These are phyloP conservation scores for Tricholoma sp. DNA, from an alignment of 768 basidiomycete species.

Conservation along the genomic window DNA sequence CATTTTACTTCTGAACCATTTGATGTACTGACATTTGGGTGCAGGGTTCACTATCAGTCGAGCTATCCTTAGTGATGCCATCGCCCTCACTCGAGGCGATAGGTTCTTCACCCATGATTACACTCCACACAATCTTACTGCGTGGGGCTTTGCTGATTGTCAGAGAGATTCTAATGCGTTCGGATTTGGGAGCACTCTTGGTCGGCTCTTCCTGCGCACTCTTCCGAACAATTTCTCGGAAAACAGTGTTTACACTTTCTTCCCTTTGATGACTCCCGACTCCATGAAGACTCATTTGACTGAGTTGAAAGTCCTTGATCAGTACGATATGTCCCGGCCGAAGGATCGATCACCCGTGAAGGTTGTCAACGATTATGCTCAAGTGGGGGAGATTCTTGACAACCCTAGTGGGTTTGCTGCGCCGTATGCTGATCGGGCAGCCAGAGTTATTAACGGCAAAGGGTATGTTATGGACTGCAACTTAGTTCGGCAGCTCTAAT, in stretches of 20 bases:
- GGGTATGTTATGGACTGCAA: conserved; percentile 40
- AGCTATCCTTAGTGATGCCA: conserved; percentile 82
- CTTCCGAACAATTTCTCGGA: conserved; percentile 65
- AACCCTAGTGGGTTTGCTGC: conserved; percentile 38
- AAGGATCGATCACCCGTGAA: conserved; percentile 17
- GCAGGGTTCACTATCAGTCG: conserved; percentile 77
- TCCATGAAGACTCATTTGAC: conserved; percentile 57
- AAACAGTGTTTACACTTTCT: conserved; percentile 77
- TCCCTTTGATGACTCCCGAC: conserved; percentile 81
- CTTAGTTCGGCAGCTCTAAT: not conserved
- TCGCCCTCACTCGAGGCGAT: conserved; percentile 83
- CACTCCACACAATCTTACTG: conserved; percentile 74
- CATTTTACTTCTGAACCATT: not conserved
- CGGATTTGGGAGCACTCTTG: conserved; percentile 75
- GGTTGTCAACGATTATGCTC: conserved; percentile 41
- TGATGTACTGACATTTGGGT: not conserved
- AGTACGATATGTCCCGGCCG: conserved; percentile 57
- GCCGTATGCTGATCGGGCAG: conserved; percentile 46
- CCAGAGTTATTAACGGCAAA: conserved; percentile 48
- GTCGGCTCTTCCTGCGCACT: conserved; percentile 67
- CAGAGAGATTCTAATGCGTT: conserved; percentile 67
- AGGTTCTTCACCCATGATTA: conserved; percentile 78
- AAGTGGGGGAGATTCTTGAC: conserved; percentile 49
- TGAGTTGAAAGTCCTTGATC: conserved; percentile 46
- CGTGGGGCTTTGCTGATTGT: conserved; percentile 84